Conservation (phyloP, 2,329 filamentous ascomycete species). For the Pyrenophora graminea region DNA sequence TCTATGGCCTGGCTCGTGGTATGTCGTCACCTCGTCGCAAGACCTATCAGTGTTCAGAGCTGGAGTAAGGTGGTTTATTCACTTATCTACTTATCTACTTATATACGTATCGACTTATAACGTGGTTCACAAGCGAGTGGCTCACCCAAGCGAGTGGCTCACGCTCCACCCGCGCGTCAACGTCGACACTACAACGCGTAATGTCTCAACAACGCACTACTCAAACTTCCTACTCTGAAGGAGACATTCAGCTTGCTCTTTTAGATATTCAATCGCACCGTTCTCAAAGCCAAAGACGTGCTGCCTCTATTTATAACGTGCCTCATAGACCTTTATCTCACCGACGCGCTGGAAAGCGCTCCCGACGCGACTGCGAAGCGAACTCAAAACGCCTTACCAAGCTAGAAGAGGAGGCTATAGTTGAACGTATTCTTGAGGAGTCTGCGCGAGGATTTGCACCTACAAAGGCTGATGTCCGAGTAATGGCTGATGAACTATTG, state of each 20-base stretch:
- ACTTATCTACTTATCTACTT: too few relatives aligned
- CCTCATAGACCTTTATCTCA: not conserved
- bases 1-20: too few relatives aligned
- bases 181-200: not conserved
- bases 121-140: slow-evolving; percentile 5
- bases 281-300: not conserved
- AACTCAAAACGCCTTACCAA: slow-evolving; percentile 18
- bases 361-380: slow-evolving; percentile 18
- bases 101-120: not conserved
- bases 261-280: slow-evolving; percentile 1
- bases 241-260: slow-evolving; percentile 8
- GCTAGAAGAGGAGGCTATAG: slow-evolving; percentile 22
- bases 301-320: slow-evolving; percentile 7
- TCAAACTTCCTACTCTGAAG: slow-evolving; percentile 1
- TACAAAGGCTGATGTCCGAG: slow-evolving; percentile 2
- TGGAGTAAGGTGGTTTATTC: too few relatives aligned
- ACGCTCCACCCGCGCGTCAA: not conserved
- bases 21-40: too few relatives aligned
- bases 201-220: slow-evolving; percentile 7
- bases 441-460: not conserved
- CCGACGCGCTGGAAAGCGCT: not conserved
- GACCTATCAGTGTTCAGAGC: too few relatives aligned
- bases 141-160: not conserved
- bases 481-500: slow-evolving; percentile 9
- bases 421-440: slow-evolving; percentile 14